Evolutionary conservation across 495 filamentous ascomycete genomes (phyloP).

Genomic region (Penicillium antarcticum): DNA sequence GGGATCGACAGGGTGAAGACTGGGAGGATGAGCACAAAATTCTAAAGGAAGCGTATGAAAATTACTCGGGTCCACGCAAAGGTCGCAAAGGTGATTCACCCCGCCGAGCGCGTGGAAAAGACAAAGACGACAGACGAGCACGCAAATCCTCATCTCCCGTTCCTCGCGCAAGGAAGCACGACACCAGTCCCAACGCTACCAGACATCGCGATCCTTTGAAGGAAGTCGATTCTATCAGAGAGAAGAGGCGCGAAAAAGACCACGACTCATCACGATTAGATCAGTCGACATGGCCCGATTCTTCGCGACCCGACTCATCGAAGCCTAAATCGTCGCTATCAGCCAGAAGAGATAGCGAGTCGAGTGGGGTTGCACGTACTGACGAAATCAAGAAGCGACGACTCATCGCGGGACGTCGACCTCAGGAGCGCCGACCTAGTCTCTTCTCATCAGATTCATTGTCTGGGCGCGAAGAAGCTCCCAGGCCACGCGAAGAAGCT

Average conservation of each 20-base stretch:
- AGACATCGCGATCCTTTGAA: conserved; percentile 29
- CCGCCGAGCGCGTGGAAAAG: conserved; percentile 55
- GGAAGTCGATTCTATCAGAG: conserved; percentile 25
- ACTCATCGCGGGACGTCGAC: conserved; percentile 43
- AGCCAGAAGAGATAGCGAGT: conserved; percentile 34
- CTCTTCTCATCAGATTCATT: conserved; percentile 42
- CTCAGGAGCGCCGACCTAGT: conserved; percentile 37
- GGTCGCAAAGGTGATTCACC: conserved; percentile 45
- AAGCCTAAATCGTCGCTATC: conserved; percentile 24
- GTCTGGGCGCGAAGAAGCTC: conserved; percentile 36
- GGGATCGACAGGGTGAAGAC: conserved; percentile 73
- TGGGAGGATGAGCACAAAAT: conserved; percentile 89
- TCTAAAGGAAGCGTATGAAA: conserved; percentile 75
- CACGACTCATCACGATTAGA: conserved; percentile 29
- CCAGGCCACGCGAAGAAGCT: conserved; percentile 37
- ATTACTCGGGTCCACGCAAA: conserved; percentile 45
- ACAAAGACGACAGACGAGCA: conserved; percentile 48
- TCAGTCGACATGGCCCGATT: conserved; percentile 15
- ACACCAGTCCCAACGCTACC: conserved; percentile 28
- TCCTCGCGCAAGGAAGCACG: conserved; percentile 39
- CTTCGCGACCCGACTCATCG: conserved; percentile 15
- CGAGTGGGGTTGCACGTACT: conserved; percentile 21
- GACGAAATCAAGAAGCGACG: conserved; percentile 42
- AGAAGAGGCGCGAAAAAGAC: conserved; percentile 37
- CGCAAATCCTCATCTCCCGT: conserved; percentile 51